Percentiles rank a stretch among this genome's conserved stretches.
phyloP scores from a whole-genome alignment of 2,329 filamentous ascomycete species.

The Aspergillus sp. region DNA sequence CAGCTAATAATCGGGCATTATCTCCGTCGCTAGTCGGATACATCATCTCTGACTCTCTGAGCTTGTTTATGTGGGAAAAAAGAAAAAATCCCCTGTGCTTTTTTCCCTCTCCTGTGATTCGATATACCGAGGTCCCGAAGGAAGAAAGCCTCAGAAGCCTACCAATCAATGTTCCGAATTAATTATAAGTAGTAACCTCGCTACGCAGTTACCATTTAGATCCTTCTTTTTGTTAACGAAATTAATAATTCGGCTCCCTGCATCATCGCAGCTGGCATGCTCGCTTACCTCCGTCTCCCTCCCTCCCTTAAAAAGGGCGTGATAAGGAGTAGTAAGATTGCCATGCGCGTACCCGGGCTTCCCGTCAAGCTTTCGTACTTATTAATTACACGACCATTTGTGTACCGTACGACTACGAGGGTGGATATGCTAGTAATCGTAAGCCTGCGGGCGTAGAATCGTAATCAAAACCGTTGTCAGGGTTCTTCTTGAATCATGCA shows the following conservation, averaged over 20 bases:
- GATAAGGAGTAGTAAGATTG: background rate
- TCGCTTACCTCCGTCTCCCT: too few relatives aligned
- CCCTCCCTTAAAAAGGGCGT: too few relatives aligned
- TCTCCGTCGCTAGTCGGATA: background rate
- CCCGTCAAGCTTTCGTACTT: background rate
- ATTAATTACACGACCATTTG: background rate
- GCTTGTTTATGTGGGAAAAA: background rate
- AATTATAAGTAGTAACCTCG: background rate
- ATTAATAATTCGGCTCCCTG: background rate
- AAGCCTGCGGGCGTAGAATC: background rate
- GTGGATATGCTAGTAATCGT: background rate
- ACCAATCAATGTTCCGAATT: background rate
- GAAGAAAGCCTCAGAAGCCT: background rate
- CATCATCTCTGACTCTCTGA: background rate
- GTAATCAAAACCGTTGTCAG: background rate
- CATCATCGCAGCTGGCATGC: background rate
- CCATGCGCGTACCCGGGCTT: background rate
- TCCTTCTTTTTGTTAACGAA: background rate
- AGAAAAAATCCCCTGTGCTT: background rate
- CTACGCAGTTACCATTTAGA: background rate
- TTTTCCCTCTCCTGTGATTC: background rate
- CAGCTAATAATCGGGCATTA: background rate
- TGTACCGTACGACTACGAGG: too few relatives aligned
- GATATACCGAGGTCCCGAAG: background rate
- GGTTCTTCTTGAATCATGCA: background rate